Base-by-base conservation (phyloP, 2,329 filamentous ascomycete genomes). In the Pseudocercospora eumusae region DNA sequence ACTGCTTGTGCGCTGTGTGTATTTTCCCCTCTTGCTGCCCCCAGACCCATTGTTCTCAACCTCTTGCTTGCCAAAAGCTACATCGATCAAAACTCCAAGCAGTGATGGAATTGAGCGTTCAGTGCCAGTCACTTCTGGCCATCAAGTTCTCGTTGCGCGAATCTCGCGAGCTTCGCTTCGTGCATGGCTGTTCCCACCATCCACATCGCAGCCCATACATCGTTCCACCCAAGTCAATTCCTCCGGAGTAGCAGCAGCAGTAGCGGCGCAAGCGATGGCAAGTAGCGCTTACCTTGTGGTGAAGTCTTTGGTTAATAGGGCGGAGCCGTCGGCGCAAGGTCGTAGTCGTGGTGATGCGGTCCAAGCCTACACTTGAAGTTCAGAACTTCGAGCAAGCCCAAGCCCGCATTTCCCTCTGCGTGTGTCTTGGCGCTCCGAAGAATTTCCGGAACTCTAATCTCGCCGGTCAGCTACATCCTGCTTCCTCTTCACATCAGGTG, bases 331-430 rank as follows among this genome's bases (percentile, higher is more conserved):
- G 25, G 50, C 50, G 50, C 50, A 54, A 28, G 8, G 44, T 47
- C 44, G 44, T 47, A 8, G 15, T 54, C 25, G 50, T 54, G 27
- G 27, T 36, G 50, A 36, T 54, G 28, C 50, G 15, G 50, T 54
- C 11, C 50, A 31, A 54, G 28, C 50, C 50, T 47, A 25, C 8
- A 21, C 15, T 25, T 33, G 50, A 36, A 33, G 28, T 50, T 27
- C 23, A 50, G 23, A 23, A 28, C 50, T 15, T 36, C 33, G 13
- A 36, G 3, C 33, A 36, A 36, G 33, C 33, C 33, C 33, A 36
- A 36, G 33, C 33, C 33, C 33, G 33, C 33, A 36, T 36, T 36
- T 36, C 33, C 33, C 33, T 36, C 33, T 36, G 33, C 33, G 33
- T 36, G 33, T 36, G 33, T 36, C 33, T 36, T 36, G 33, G 33